phyloP scores from a whole-genome alignment of 148 eudicot species.

The Simmondsia chinensis region DNA sequence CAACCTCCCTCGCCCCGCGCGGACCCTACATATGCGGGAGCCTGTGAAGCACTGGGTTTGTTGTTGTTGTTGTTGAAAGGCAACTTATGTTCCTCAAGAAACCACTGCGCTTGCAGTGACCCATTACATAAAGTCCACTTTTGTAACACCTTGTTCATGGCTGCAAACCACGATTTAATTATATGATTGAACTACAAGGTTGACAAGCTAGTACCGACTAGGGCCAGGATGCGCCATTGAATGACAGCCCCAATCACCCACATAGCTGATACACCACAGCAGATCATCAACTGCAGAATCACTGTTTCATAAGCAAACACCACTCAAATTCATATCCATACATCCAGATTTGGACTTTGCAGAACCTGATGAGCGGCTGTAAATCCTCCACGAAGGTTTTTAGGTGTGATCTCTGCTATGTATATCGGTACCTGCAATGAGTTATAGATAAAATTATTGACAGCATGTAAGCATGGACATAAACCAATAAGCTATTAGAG shows the following conservation, averaged over 20 bases:
- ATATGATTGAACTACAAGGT: too few relatives aligned
- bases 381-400: constrained; percentile 70
- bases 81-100: too few relatives aligned
- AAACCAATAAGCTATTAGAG: too few relatives aligned
- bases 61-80: too few relatives aligned
- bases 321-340: not conserved
- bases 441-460: not conserved
- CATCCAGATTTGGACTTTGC: not conserved
- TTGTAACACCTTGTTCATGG: too few relatives aligned
- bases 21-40: too few relatives aligned
- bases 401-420: constrained; percentile 84
- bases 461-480: not conserved
- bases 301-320: constrained; percentile 1
- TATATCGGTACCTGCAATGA: constrained; percentile 68
- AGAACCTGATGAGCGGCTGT: constrained; percentile 68
- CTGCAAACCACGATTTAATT: too few relatives aligned
- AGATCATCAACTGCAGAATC: constrained; percentile 54
- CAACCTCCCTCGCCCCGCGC: too few relatives aligned
- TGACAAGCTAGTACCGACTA: constrained; percentile 51
- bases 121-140: too few relatives aligned
- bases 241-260: constrained; percentile 45
- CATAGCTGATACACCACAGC: constrained; percentile 53
- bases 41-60: too few relatives aligned
- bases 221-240: constrained; percentile 51
- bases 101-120: too few relatives aligned